Evolutionary conservation across 768 basidiomycete genomes (phyloP).

Genomic region (Pulveroboletus frians): DNA sequence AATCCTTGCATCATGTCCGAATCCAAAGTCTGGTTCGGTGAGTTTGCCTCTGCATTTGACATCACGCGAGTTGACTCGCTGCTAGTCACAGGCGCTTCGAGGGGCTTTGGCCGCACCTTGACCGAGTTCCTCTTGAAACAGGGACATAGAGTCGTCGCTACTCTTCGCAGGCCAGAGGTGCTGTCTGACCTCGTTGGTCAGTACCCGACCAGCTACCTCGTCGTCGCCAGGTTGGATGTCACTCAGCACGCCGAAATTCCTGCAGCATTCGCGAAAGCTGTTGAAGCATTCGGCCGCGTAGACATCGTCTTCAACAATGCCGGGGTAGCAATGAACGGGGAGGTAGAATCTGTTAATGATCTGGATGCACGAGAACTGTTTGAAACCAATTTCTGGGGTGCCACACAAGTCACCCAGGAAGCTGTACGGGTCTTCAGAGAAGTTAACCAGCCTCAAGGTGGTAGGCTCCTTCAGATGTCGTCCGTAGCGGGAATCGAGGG

Average conservation of each 20-base stretch:
- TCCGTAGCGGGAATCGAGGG: slow-evolving; percentile 24
- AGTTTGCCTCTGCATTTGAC: background rate
- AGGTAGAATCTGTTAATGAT: slow-evolving; percentile 34
- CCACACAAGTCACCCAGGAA: slow-evolving; percentile 26
- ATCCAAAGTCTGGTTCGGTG: background rate
- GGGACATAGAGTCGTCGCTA: slow-evolving; percentile 39
- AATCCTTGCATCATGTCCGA: background rate
- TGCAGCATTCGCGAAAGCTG: slow-evolving; percentile 26
- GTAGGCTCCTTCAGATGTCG: slow-evolving; percentile 32
- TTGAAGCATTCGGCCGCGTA: slow-evolving; percentile 29
- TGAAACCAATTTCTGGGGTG: slow-evolving; percentile 35
- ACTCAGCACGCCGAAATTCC: slow-evolving; percentile 20
- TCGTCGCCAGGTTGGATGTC: slow-evolving; percentile 32
- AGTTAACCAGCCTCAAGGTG: slow-evolving; percentile 31
- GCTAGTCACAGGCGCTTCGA: slow-evolving; percentile 36
- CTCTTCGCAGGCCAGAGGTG: slow-evolving; percentile 36
- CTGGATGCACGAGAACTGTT: slow-evolving; percentile 32
- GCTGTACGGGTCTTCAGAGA: slow-evolving; percentile 35
- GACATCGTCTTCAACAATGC: slow-evolving; percentile 39
- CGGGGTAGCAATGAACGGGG: slow-evolving; percentile 22
- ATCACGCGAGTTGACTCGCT: background rate
- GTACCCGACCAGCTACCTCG: slow-evolving; percentile 18
- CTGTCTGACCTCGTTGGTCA: slow-evolving; percentile 26
- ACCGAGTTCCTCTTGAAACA: slow-evolving; percentile 30
- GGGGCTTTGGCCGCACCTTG: slow-evolving; percentile 38